phyloP scores from a whole-genome alignment of 2,329 filamentous ascomycete genomes.

The Hymenoscyphus infarciens region DNA sequence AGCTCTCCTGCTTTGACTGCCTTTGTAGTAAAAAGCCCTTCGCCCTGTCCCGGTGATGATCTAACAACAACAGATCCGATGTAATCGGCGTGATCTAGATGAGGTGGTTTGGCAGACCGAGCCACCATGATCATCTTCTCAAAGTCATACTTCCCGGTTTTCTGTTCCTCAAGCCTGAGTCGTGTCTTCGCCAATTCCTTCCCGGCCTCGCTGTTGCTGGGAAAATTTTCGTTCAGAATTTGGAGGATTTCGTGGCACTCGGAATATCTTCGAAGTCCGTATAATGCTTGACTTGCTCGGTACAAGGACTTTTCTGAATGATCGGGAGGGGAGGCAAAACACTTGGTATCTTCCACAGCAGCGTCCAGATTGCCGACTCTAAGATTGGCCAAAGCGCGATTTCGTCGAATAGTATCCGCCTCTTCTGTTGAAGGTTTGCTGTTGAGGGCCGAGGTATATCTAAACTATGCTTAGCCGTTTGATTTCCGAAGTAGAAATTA shows the following conservation, averaged over 20 bases:
- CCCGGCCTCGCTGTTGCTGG: constrained; percentile 31
- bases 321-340: background rate
- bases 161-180: constrained; percentile 39
- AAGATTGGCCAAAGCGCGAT: background rate
- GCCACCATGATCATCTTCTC: constrained; percentile 36
- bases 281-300: constrained; percentile 37
- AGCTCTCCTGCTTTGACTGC: constrained; percentile 48
- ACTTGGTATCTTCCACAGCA: constrained; percentile 15
- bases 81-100: constrained; percentile 48
- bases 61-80: constrained; percentile 41
- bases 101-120: constrained; percentile 36
- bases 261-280: constrained; percentile 34
- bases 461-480: background rate
- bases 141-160: constrained; percentile 41
- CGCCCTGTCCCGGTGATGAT: constrained; percentile 40
- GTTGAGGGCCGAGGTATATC: background rate
- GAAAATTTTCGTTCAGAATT: constrained; percentile 30
- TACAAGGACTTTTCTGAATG: constrained; percentile 37
- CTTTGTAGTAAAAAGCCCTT: constrained; percentile 49
- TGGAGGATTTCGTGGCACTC: constrained; percentile 32
- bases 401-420: background rate
- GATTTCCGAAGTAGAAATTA: background rate
- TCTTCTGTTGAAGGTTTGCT: background rate
- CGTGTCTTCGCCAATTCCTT: constrained; percentile 33
- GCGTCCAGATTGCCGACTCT: background rate